Base-by-base conservation (phyloP, 2,329 filamentous ascomycete genomes). In the Stachybotrys elegans region DNA sequence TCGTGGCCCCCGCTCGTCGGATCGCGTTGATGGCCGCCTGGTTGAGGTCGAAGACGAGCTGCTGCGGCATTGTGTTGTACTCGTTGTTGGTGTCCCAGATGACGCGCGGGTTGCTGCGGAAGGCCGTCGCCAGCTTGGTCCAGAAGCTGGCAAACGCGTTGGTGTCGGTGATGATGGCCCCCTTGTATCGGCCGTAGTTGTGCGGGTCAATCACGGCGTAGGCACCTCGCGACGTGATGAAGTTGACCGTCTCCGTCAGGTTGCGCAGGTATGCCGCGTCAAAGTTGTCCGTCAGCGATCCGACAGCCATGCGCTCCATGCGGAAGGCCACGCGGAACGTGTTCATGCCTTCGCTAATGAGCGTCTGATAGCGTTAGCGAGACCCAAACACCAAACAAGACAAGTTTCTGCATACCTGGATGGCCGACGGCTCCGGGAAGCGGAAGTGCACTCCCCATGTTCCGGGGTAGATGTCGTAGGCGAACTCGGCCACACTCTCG, bases 51-150 rank as follows among this genome's bases (percentile, higher is more conserved):
- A 77, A 64, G 14, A 83, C 79, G 13, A 82, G 70, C 2, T 59
- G 60, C 60, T 82, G 77, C 53, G 79, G 74, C 72, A 83, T 80
- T 57, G 74, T 73, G 59, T 84, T 69, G 61, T 79, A 83, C 68
- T 84, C 80, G 61, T 84, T 84, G 72, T 83, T 83, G 51, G 77
- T 82, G 62, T 83, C 79, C 49, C 83, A 83, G 57, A 84, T 71
- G 56, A 83, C 79, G 35, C 69, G 68, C 40, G 63, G 53, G 63
- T 84, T 79, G 57, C 58, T 56, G 48, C 65, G 68, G 60, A 81
- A 83, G 40, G 69, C 62, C 7, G 60, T 63, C 7, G 79, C 80
- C 11, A 83, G 56, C 38, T 71, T 79, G 34, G 61, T 65, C 76
- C 78, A 83, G 66, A 73, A 84, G 14, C 71, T 65, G 40, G 70